Conservation (phyloP, 208 protist genomes). For the Acanthamoeba healyi region DNA sequence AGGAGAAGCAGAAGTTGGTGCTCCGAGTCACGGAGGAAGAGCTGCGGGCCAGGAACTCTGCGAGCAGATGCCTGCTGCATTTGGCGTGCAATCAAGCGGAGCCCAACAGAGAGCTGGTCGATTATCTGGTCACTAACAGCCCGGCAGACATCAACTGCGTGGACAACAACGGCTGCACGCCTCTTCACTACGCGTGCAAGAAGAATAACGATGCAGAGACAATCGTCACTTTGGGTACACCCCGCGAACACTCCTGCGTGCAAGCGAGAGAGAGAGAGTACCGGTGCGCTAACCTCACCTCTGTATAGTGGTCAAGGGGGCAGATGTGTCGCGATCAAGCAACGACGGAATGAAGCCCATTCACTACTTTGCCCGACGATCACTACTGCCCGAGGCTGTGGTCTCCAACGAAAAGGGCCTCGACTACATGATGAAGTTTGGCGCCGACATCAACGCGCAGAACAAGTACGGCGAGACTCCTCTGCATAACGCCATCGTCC, state of each 20-base stretch:
- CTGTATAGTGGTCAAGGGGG: constrained; percentile 24
- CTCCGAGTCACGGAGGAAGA: neutral
- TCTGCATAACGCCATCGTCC: neutral
- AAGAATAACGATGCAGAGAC: constrained; percentile 29
- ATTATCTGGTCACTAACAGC: neutral
- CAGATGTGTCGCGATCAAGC: constrained; percentile 1
- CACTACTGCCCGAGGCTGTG: neutral
- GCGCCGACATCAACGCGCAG: constrained; percentile 39
- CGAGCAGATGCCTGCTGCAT: constrained; percentile 15
- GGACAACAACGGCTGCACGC: constrained; percentile 44
- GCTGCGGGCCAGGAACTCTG: neutral
- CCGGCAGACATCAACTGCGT: neutral
- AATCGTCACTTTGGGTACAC: neutral
- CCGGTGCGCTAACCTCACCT: neutral
- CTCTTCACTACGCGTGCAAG: constrained; percentile 64
- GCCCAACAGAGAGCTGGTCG: constrained; percentile 48
- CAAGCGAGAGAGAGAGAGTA: no score
- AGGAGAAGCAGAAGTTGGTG: neutral
- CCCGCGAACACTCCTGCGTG: neutral
- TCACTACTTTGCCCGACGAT: constrained; percentile 53
- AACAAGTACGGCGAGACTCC: constrained; percentile 68
- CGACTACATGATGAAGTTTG: neutral
- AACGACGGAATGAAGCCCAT: constrained; percentile 47
- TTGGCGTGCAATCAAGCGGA: constrained; percentile 34
- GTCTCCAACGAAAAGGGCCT: constrained; percentile 33